Conservation (phyloP, 164 flowering plant species). For the Akebia trifoliata region DNA sequence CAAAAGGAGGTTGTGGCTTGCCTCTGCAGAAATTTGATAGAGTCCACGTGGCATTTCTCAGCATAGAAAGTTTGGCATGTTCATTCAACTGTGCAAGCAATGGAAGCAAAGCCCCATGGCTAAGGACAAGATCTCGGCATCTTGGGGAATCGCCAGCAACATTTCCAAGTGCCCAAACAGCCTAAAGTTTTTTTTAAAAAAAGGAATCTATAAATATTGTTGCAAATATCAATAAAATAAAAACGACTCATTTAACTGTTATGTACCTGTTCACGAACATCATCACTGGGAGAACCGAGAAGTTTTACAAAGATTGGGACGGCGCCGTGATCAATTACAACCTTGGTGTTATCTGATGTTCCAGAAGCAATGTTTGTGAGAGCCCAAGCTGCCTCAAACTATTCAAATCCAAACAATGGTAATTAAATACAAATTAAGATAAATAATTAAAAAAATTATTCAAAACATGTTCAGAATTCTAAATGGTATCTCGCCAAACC, state of each 20-base stretch:
- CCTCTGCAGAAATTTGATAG: slow-evolving; percentile 86
- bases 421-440: not conserved
- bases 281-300: slow-evolving; percentile 62
- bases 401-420: slow-evolving; percentile 1
- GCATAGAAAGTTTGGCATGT: slow-evolving; percentile 76
- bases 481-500: slow-evolving; percentile 28
- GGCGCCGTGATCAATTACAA: slow-evolving; percentile 73
- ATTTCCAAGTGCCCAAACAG: slow-evolving; percentile 91
- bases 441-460: not conserved
- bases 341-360: slow-evolving; percentile 64
- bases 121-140: slow-evolving; percentile 77
- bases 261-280: slow-evolving; percentile 71
- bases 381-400: slow-evolving; percentile 93
- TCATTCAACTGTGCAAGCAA: slow-evolving; percentile 67
- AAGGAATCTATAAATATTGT: not conserved
- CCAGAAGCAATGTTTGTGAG: slow-evolving; percentile 79
- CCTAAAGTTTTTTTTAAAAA: slow-evolving; percentile 33
- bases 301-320: slow-evolving; percentile 73
- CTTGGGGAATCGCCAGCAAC: slow-evolving; percentile 88
- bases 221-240: not conserved
- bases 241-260: too few relatives aligned
- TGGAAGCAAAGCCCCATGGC: slow-evolving; percentile 61
- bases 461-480: not conserved
- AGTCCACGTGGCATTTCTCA: slow-evolving; percentile 92
- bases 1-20: slow-evolving; percentile 82